Base-by-base conservation (phyloP, 2,329 filamentous ascomycete genomes). In the Aspergillus piperis region DNA sequence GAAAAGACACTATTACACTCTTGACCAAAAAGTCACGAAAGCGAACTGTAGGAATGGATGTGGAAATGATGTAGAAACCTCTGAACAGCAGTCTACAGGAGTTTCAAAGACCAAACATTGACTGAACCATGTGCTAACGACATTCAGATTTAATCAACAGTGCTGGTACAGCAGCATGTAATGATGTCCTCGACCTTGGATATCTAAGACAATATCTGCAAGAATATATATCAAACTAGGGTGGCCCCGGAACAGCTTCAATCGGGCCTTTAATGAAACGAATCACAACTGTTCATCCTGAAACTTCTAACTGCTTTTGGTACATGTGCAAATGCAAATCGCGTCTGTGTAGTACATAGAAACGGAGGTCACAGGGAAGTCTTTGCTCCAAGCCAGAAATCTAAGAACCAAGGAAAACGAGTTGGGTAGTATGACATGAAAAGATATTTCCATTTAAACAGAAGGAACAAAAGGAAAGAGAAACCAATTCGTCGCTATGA, bases 401-500 rank as follows among this genome's bases (percentile, higher is more conserved):
- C 55, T 57, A 41, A 32, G 23, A 57, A 64, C 32, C 38, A 66
- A 55, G 48, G 38, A 54, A 62, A 58, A 41, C 30, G 19, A 25
- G 59, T 54, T 54, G 54, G 44, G 61, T 65, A 60, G 57, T 63
- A 72, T 67, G 66, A 62, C 56, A 63, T 61, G 65, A 65, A 52
- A 59, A 30, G 27, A 53, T 54, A 61, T 65, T 66, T 63, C 62
- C 62, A 64, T 55, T 58, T 54, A 64, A 44, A 62, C 54, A 36
- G 59, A 61, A 65, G 10, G 51, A 65, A 62, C 52, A 64, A 50
- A 42, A 48, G 57, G 58, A 38, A 57, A 60, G 64, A 48, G 57
- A 36, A 64, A 58, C 49, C 55, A 64, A 66, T 39, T 62, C 58
- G 64, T 68, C 66, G 65, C 71, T 72, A 70, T 64, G 60, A 59